Evolutionary conservation across 805 yeast species (phyloP).

Genomic region (Cyberlindnera bimundalis): DNA sequence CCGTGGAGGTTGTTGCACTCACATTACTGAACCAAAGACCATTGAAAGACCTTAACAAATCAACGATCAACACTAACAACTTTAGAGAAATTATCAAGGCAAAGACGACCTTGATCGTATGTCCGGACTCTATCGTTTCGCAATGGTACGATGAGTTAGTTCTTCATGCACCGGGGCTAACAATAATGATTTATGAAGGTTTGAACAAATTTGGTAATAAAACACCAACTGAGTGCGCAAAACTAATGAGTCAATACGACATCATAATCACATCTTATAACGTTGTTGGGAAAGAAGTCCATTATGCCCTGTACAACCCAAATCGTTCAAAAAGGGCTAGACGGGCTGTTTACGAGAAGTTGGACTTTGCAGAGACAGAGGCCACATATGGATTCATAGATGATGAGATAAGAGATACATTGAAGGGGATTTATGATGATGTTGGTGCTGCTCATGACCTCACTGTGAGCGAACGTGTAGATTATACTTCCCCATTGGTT

Average conservation of each 20-base stretch:
- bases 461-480: constrained; percentile 24
- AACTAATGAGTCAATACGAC: constrained; percentile 59
- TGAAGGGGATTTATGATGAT: constrained; percentile 14
- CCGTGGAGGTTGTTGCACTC: constrained; percentile 77
- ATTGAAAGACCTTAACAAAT: constrained; percentile 4
- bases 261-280: constrained; percentile 78
- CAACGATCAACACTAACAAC: constrained; percentile 6
- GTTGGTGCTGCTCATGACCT: constrained; percentile 9
- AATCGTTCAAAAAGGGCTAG: constrained; percentile 29
- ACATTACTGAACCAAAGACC: constrained; percentile 59
- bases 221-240: constrained; percentile 40
- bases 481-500: constrained; percentile 79
- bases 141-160: constrained; percentile 85
- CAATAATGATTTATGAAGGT: constrained; percentile 65
- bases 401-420: constrained; percentile 6
- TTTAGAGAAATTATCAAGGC: constrained; percentile 36
- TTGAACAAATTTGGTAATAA: constrained; percentile 29
- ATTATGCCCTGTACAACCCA: constrained; percentile 72
- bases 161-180: constrained; percentile 56
- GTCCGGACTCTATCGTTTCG: constrained; percentile 77
- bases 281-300: constrained; percentile 69
- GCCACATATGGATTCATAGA: background rate
- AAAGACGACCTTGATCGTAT: constrained; percentile 75
- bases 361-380: background rate
- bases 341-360: constrained; percentile 3